phyloP scores from a whole-genome alignment of 495 filamentous ascomycete species.

The Penicillium ochrochloron region DNA sequence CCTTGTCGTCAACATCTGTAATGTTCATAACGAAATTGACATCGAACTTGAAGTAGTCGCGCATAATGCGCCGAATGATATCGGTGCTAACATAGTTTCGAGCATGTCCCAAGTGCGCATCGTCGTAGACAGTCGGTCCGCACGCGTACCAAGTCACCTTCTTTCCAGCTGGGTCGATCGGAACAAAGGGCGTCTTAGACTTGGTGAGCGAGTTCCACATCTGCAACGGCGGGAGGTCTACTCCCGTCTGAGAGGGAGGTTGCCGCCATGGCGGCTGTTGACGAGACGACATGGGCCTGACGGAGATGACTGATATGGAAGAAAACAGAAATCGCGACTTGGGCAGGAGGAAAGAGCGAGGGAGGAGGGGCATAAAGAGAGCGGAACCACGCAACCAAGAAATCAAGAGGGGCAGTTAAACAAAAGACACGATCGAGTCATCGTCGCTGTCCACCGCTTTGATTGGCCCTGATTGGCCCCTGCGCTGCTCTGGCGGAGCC shows the following conservation, averaged over 20 bases:
- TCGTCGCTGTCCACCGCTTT: constrained; percentile 3
- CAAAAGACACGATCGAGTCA: constrained; percentile 28
- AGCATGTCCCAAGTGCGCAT: constrained; percentile 87
- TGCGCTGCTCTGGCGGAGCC: constrained; percentile 26
- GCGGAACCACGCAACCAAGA: constrained; percentile 22
- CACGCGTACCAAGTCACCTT: constrained; percentile 89
- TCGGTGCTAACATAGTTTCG: constrained; percentile 95
- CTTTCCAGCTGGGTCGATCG: constrained; percentile 65
- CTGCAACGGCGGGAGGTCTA: constrained; percentile 46
- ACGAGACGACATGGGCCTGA: constrained; percentile 38
- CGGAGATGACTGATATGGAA: constrained; percentile 12
- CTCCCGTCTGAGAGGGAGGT: constrained; percentile 38
- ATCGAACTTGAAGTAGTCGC: constrained; percentile 83
- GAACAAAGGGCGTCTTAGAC: constrained; percentile 74
- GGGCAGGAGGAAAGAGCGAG: constrained; percentile 23
- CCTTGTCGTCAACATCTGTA: constrained; percentile 93
- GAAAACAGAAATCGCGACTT: constrained; percentile 23
- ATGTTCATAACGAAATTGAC: constrained; percentile 96
- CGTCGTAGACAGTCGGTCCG: constrained; percentile 92
- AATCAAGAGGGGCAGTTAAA: constrained; percentile 28
- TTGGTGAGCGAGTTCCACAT: constrained; percentile 78
- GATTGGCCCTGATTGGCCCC: constrained; percentile 23
- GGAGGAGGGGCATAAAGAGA: constrained; percentile 40
- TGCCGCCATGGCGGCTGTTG: constrained; percentile 58
- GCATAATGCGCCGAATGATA: constrained; percentile 85